A percentile compares a stretch with the other conserved stretches of the same genome.
These are phyloP conservation scores for Colletotrichum scovillei DNA, from an alignment of 2,329 filamentous ascomycete species.

Conservation along the genomic window DNA sequence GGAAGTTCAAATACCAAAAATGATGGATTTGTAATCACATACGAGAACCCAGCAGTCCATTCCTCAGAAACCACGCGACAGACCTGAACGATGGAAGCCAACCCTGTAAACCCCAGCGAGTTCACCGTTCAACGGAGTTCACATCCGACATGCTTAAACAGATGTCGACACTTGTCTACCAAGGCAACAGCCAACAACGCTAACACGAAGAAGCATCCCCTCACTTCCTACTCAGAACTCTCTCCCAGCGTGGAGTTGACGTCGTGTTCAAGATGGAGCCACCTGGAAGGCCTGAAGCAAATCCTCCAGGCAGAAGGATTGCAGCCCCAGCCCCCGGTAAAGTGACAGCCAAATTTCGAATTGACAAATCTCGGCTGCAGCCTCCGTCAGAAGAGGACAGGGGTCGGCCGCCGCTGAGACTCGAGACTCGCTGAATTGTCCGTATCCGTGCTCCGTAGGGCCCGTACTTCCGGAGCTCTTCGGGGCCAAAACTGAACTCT, in stretches of 20 bases:
- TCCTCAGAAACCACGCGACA: neutral
- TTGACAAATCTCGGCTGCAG: neutral
- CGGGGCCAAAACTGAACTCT: neutral
- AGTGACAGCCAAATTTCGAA: neutral
- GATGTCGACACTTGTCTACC: neutral
- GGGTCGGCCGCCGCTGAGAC: neutral
- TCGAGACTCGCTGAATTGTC: no score
- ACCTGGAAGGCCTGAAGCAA: neutral
- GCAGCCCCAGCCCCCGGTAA: neutral
- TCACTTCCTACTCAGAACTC: no score
- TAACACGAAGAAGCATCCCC: no score
- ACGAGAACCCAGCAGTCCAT: neutral
- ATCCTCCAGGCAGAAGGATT: neutral
- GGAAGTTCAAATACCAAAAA: neutral
- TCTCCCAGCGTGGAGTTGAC: neutral
- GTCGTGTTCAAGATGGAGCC: neutral
- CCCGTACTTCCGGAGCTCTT: neutral
- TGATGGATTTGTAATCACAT: neutral
- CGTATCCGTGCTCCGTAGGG: no score
- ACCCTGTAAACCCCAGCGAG: neutral
- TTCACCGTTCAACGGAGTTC: neutral
- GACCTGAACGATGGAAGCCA: neutral
- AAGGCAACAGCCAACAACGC: no score
- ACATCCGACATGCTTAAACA: neutral
- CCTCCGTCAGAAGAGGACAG: neutral